Evolutionary conservation across 1,284 basidiomycete genomes (phyloP), one percentile per base, ranked within the genome.

Genomic region (Laetiporus sulphureus): DNA sequence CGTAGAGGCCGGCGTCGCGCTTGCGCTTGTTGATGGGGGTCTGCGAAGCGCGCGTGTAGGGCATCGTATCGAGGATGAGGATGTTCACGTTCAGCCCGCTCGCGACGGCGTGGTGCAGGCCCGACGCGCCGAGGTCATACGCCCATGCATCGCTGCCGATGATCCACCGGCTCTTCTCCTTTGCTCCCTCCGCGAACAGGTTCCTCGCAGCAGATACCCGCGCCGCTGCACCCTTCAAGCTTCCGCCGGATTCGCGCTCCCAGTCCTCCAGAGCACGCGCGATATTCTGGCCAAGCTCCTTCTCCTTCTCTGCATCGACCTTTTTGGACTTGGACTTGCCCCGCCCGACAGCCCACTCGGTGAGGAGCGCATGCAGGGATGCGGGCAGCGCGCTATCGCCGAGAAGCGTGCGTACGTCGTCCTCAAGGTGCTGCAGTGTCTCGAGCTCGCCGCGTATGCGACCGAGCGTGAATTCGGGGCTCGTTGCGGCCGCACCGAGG

Each of bases 141-240:
- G 94, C 88, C 95, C 95, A 99, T 0, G 91, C 87, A 61, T 99
- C 95, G 36, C 91, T 96, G 19, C 95, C 93, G 53, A 98, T 85
- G 62, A 99, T 98, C 94, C 94, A 99, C 91, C 75, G 1, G 88
- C 90, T 33, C 71, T 69, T 4, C 15, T 12, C 8, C 31, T 25
- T 2, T 15, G 36, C 7, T 8, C 10, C 20, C n/a, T 29, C 41
- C 18, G 21, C 36, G 54, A 94, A 78, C 52, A 83, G 75, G 24
- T 73, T 63, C 23, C 73, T 72, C 15, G 83, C 68, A 6, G 73
- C 64, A 27, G 89, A 71, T 32, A 88, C 70, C 32, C 73, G 64
- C 2, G 77, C 74, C 5, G 73, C 64, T 4, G 71, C 59, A 47
- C 71, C 67, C 10, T 64, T 50, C 29, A 69, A 42, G 6, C 66